Conservation (phyloP, 371 early-diverging fungal genomes). For the Mucor racemosus region DNA sequence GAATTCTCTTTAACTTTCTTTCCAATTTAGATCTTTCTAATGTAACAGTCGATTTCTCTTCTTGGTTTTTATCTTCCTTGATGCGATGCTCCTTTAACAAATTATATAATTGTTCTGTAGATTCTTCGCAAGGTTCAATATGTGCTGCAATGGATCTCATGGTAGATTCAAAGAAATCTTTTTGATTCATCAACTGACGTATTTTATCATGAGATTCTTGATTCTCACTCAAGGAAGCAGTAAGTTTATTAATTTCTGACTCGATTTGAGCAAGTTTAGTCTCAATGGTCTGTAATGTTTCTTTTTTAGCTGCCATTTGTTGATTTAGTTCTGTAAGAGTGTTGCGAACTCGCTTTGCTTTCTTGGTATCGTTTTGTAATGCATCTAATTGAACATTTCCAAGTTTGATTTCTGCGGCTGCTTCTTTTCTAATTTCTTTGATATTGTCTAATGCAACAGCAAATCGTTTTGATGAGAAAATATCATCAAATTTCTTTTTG, state of each 20-base stretch:
- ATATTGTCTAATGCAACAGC: conserved; percentile 92
- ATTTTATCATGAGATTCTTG: conserved; percentile 44
- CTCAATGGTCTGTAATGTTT: conserved; percentile 20
- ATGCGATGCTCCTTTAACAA: conserved; percentile 39
- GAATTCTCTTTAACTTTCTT: conserved; percentile 17
- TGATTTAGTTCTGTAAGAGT: conserved; percentile 36
- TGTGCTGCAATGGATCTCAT: conserved; percentile 52
- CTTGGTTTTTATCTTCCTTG: conserved; percentile 2
- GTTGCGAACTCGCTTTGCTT: conserved; percentile 69
- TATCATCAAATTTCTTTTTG: conserved; percentile 99
- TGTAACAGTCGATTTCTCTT: conserved; percentile 1
- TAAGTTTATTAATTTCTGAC: conserved; percentile 33
- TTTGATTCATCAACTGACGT: conserved; percentile 43
- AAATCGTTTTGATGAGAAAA: conserved; percentile 95
- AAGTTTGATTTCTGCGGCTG: conserved; percentile 67
- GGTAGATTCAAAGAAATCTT: conserved; percentile 38
- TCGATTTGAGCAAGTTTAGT: conserved; percentile 53
- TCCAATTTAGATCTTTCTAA: conserved; percentile 10
- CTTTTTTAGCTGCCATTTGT: conserved; percentile 29
- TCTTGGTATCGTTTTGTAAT: conserved; percentile 70
- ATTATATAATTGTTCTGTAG: conserved; percentile 58
- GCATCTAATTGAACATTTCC: conserved; percentile 70
- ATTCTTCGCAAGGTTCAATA: conserved; percentile 53
- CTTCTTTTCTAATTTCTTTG: conserved; percentile 79
- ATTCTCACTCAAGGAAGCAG: conserved; percentile 34